Conservation (phyloP, 1,284 basidiomycete genomes). For the Coniferiporia sulphurascens region DNA sequence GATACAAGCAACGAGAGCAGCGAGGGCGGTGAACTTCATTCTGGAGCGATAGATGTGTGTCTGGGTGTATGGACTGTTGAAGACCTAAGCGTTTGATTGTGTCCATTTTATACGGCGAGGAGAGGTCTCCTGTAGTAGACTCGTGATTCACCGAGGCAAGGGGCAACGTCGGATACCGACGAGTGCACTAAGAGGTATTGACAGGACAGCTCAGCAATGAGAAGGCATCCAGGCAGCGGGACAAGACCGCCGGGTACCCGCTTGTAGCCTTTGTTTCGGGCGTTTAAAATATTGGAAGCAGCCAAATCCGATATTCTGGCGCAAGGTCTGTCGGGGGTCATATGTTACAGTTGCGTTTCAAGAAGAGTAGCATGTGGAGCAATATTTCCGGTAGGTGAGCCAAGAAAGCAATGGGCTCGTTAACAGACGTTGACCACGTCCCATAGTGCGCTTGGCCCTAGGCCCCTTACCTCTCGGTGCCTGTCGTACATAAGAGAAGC, state of each 20-base stretch:
- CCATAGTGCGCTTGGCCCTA: too few species aligned
- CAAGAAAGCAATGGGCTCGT: neutral
- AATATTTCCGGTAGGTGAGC: neutral
- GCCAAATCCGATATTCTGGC: conserved; percentile 1
- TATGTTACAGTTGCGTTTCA: neutral
- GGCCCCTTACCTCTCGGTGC: too few species aligned
- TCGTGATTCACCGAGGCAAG: conserved; percentile 13
- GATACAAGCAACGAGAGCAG: conserved; percentile 15
- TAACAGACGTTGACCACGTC: neutral
- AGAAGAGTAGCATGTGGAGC: conserved; percentile 3
- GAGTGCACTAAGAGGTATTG: neutral
- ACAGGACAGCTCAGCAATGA: conserved; percentile 12
- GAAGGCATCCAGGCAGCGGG: neutral
- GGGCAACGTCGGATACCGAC: conserved; percentile 12
- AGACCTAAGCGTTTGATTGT: neutral
- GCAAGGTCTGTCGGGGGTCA: neutral
- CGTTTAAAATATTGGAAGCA: neutral
- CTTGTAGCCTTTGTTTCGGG: neutral
- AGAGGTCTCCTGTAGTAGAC: neutral
- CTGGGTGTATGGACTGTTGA: neutral
- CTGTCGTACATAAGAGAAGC: too few species aligned
- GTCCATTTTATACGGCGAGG: conserved; percentile 10
- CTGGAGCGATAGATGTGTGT: neutral
- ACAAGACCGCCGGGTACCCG: neutral
- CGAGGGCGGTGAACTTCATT: conserved; percentile 19